Percentiles rank a stretch among this genome's conserved stretches.
Evolutionary conservation across 306 rosid genomes (phyloP).

Genomic region (Vachellia pachyceras): DNA sequence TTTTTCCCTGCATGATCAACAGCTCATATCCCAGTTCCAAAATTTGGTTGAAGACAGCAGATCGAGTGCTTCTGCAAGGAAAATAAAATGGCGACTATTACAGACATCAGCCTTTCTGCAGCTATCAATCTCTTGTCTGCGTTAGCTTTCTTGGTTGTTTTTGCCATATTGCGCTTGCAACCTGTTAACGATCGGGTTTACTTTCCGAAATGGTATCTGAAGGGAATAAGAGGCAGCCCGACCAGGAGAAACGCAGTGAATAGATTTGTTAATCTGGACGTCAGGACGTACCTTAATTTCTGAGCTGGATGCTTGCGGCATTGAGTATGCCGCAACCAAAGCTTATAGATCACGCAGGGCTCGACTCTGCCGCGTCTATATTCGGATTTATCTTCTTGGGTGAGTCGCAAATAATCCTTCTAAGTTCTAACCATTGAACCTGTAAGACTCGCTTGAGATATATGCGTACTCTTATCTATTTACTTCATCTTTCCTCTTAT

Average conservation of each 20-base stretch:
- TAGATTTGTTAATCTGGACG: slow-evolving; percentile 75
- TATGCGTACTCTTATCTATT: not conserved
- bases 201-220: slow-evolving; percentile 95
- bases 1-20: slow-evolving; percentile 1
- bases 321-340: slow-evolving; percentile 89
- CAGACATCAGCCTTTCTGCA: slow-evolving; percentile 70
- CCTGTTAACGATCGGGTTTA: slow-evolving; percentile 87
- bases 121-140: slow-evolving; percentile 71
- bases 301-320: slow-evolving; percentile 97
- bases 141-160: slow-evolving; percentile 66
- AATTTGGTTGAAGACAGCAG: no score
- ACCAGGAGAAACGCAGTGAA: slow-evolving; percentile 40
- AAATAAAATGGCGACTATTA: slow-evolving; percentile 67
- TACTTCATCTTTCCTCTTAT: not conserved
- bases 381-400: slow-evolving; percentile 89
- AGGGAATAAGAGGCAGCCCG: slow-evolving; percentile 86
- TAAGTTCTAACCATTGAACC: no score
- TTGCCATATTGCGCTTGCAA: slow-evolving; percentile 78
- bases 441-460: no score
- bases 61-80: slow-evolving; percentile 32
- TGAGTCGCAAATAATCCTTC: slow-evolving; percentile 36
- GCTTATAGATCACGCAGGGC: slow-evolving; percentile 91
- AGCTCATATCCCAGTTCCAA: not conserved
- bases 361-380: slow-evolving; percentile 83
- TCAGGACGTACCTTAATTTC: slow-evolving; percentile 59